Conservation (phyloP, 2,329 filamentous ascomycete species). For the Escovopsis sp. region DNA sequence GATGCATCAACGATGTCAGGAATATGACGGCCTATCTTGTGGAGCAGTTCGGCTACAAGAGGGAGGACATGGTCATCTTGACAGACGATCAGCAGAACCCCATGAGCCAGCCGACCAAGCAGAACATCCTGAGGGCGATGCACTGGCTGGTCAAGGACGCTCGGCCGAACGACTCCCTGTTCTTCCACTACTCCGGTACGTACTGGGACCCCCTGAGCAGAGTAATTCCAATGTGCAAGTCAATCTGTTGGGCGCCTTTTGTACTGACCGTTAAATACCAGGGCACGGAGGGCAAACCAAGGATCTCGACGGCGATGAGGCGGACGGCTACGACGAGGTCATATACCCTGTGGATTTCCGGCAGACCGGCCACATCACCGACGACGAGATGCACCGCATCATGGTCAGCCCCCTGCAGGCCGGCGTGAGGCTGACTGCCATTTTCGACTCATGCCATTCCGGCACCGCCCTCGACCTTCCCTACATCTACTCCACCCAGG, state of each 20-base stretch:
- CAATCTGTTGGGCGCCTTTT: not conserved
- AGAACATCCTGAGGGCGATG: conserved; percentile 91
- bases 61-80: conserved; percentile 93
- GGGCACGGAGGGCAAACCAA: conserved; percentile 71
- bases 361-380: conserved; percentile 65
- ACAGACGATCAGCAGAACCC: conserved; percentile 95
- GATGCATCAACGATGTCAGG: conserved; percentile 94
- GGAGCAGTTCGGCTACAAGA: conserved; percentile 78
- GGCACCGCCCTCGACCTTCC: conserved; percentile 52
- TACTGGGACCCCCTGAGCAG: conserved; percentile 1
- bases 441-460: conserved; percentile 53
- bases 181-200: conserved; percentile 92
- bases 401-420: conserved; percentile 44
- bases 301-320: conserved; percentile 66
- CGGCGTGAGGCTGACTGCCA: conserved; percentile 45
- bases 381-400: conserved; percentile 69
- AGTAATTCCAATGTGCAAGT: not conserved
- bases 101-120: conserved; percentile 93
- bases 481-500: conserved; percentile 55
- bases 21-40: conserved; percentile 91
- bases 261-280: conserved; percentile 13
- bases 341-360: conserved; percentile 75
- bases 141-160: conserved; percentile 96
- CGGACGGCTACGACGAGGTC: conserved; percentile 70
- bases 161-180: conserved; percentile 80